Evolutionary conservation across 345 rosid species (phyloP).

Genomic region (Gossypium ekmanianum): DNA sequence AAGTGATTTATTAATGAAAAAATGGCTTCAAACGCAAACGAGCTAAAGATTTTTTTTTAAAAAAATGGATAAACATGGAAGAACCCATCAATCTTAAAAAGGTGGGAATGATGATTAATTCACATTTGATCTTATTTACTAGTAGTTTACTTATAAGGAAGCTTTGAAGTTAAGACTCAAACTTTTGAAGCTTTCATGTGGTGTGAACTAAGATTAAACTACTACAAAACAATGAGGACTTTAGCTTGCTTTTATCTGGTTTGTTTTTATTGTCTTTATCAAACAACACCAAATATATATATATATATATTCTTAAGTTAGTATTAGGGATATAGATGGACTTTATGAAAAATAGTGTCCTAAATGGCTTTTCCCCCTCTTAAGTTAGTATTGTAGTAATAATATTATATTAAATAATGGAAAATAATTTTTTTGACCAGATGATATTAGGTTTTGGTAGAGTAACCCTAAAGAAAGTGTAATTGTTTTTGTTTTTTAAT

Average conservation of each 20-base stretch:
- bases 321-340: too few relatives aligned
- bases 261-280: not conserved
- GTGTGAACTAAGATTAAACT: not conserved
- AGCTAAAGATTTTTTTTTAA: too few relatives aligned
- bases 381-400: too few relatives aligned
- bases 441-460: not conserved
- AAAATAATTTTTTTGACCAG: not conserved
- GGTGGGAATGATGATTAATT: not conserved
- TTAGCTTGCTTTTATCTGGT: not conserved
- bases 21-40: too few relatives aligned
- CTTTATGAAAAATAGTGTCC: too few relatives aligned
- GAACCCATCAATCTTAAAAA: not conserved
- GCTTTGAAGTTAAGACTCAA: not conserved
- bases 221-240: not conserved
- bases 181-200: not conserved
- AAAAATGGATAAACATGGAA: not conserved
- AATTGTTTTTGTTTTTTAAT: not conserved
- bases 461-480: conserved; percentile 3
- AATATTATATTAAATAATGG: too few relatives aligned
- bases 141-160: not conserved
- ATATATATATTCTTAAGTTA: too few relatives aligned
- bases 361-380: too few relatives aligned
- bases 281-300: not conserved
- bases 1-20: too few relatives aligned
- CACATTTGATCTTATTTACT: not conserved